These are phyloP conservation scores for Boletus subcaerulescens DNA, from an alignment of 768 basidiomycete species.

Conservation along the genomic window DNA sequence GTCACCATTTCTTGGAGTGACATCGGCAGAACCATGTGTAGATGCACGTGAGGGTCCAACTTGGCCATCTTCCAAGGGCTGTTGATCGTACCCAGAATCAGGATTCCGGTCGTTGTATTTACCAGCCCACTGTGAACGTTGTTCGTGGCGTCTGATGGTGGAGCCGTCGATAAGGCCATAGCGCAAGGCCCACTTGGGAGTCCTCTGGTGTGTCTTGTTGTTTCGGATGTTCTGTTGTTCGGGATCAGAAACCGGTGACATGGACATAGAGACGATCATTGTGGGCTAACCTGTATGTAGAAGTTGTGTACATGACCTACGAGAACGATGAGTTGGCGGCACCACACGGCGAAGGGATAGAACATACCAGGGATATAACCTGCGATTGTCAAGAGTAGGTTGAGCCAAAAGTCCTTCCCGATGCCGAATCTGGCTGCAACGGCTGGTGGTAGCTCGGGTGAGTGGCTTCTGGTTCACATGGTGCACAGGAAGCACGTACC, in stretches of 20 bases:
- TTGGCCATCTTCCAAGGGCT: constrained; percentile 79
- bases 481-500: constrained; percentile 45
- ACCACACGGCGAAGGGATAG: neutral
- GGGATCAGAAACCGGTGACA: constrained; percentile 3
- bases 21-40: constrained; percentile 11
- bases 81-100: constrained; percentile 65
- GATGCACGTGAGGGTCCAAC: constrained; percentile 26
- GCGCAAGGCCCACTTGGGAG: constrained; percentile 93
- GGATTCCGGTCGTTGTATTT: constrained; percentile 83
- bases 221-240: constrained; percentile 80
- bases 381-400: constrained; percentile 81
- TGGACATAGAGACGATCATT: neutral
- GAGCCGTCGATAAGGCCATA: constrained; percentile 86
- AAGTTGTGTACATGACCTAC: constrained; percentile 89
- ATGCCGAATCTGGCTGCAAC: constrained; percentile 93
- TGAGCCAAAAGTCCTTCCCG: constrained; percentile 88
- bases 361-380: constrained; percentile 83
- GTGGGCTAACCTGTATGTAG: constrained; percentile 69
- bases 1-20: constrained; percentile 32
- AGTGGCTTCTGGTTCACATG: neutral
- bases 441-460: constrained; percentile 45
- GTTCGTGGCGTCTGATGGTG: constrained; percentile 73
- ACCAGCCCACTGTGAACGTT: constrained; percentile 82
- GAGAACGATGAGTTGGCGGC: constrained; percentile 4
- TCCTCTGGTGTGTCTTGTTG: constrained; percentile 88